These are phyloP conservation scores for Kodamaea kakaduensis DNA, from an alignment of 805 yeast species.

Conservation along the genomic window DNA sequence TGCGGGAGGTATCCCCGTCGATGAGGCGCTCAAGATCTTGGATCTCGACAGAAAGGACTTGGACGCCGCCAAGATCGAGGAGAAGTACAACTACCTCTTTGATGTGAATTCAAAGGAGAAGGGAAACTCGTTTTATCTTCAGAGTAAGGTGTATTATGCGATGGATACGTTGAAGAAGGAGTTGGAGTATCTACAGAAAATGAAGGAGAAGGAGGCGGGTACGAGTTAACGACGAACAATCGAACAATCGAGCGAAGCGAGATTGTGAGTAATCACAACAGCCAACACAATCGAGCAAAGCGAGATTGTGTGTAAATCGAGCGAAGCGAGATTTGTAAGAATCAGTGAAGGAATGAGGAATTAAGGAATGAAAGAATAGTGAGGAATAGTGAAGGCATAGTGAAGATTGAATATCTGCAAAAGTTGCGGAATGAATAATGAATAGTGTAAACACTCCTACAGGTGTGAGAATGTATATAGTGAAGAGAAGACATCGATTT, in stretches of 20 bases:
- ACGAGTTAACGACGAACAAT: not conserved
- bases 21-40: constrained; percentile 88
- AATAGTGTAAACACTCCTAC: not conserved
- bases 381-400: too few species aligned
- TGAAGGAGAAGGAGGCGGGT: constrained; percentile 23
- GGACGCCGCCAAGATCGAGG: constrained; percentile 54
- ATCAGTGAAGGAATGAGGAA: too few species aligned
- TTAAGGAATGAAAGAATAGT: too few species aligned
- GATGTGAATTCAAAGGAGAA: constrained; percentile 88
- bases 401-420: not conserved
- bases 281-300: too few species aligned
- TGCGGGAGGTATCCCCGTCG: constrained; percentile 74
- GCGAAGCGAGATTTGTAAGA: too few species aligned
- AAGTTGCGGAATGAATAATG: not conserved
- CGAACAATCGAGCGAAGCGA: too few species aligned
- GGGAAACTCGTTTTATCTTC: constrained; percentile 93
- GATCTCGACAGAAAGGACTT: constrained; percentile 64
- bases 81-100: constrained; percentile 76
- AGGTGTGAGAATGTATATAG: not conserved
- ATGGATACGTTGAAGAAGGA: constrained; percentile 87
- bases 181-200: constrained; percentile 52
- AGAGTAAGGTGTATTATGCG: constrained; percentile 90
- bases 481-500: not conserved
- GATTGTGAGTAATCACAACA: too few species aligned
- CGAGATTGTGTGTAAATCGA: too few species aligned